Conservation (phyloP, 192 early-diverging fungal genomes). For the Gryganskiella cystojenkinii region DNA sequence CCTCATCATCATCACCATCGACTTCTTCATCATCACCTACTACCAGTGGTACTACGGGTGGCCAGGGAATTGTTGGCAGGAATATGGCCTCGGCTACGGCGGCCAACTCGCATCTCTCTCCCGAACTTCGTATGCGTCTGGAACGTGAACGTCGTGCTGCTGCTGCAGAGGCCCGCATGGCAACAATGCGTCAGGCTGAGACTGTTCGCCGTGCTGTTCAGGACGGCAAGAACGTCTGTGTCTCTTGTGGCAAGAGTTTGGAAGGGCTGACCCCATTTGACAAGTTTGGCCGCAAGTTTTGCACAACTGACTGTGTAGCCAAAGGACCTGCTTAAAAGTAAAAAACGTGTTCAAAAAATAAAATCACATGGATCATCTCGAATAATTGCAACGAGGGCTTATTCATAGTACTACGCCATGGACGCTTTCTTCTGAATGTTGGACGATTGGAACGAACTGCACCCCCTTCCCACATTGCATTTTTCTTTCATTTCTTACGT, state of each 20-base stretch:
- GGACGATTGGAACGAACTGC: no score
- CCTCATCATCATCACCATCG: conserved; percentile 15
- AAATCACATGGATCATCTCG: no score
- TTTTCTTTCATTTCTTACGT: no score
- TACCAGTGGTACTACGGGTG: no score
- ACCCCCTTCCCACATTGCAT: no score
- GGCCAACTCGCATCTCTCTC: conserved; percentile 61
- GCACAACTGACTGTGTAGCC: conserved; percentile 61
- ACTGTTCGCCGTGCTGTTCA: conserved; percentile 32
- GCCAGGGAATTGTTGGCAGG: conserved; percentile 19
- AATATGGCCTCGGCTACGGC: conserved; percentile 24
- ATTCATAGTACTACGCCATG: no score
- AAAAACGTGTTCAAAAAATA: no score
- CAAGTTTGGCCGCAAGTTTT: conserved; percentile 75
- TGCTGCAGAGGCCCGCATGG: conserved; percentile 79
- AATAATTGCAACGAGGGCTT: no score
- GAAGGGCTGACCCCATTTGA: conserved; percentile 74
- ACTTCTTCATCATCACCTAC: conserved; percentile 17
- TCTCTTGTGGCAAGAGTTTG: conserved; percentile 68
- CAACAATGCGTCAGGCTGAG: conserved; percentile 18
- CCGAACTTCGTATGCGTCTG: conserved; percentile 74
- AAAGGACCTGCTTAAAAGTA: conserved; percentile 34
- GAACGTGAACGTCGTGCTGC: conserved; percentile 84
- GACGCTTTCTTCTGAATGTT: no score
- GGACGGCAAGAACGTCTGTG: conserved; percentile 63